These are phyloP conservation scores for Ustilago trichophora DNA, from an alignment of 1,284 basidiomycete species.

Conservation along the genomic window DNA sequence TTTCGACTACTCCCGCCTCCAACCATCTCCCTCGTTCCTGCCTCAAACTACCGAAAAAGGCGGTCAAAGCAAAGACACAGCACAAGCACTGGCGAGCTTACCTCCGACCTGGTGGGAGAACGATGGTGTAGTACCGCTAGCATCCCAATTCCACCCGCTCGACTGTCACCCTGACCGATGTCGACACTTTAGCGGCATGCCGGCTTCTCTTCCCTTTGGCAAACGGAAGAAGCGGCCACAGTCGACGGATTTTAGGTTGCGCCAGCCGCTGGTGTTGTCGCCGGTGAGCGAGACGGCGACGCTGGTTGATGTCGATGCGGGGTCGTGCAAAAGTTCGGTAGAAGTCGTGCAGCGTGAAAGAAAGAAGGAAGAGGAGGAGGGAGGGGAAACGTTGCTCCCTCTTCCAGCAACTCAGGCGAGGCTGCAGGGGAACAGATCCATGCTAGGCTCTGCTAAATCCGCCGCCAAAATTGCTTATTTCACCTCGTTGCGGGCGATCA, in stretches of 20 bases:
- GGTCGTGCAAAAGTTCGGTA: not conserved
- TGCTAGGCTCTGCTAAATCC: constrained; percentile 9
- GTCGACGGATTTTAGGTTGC: constrained; percentile 1
- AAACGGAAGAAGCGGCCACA: constrained; percentile 9
- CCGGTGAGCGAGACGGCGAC: constrained; percentile 2
- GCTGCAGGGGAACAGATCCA: constrained; percentile 1
- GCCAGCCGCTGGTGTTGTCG: not conserved
- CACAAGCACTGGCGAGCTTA: not conserved
- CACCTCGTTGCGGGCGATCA: constrained; percentile 20
- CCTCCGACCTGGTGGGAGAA: constrained; percentile 39
- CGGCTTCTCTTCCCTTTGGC: constrained; percentile 9
- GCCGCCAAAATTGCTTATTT: constrained; percentile 18
- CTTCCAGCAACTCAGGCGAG: constrained; percentile 10
- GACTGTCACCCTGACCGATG: constrained; percentile 23
- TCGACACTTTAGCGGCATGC: constrained; percentile 27
- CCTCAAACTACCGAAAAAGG: not conserved
- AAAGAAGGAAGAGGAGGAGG: too few species aligned
- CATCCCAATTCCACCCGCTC: constrained; percentile 49
- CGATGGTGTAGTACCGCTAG: constrained; percentile 52
- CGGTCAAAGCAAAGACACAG: too few species aligned
- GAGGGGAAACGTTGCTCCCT: too few species aligned
- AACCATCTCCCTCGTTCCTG: constrained; percentile 11
- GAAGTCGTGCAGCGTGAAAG: too few species aligned
- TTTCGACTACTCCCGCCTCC: constrained; percentile 30
- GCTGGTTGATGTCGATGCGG: constrained; percentile 4